A percentile compares a stretch with the other conserved stretches of the same genome.
phyloP scores from a whole-genome alignment of 108 stramenopile genomes.

The Cyclotella sp. region DNA sequence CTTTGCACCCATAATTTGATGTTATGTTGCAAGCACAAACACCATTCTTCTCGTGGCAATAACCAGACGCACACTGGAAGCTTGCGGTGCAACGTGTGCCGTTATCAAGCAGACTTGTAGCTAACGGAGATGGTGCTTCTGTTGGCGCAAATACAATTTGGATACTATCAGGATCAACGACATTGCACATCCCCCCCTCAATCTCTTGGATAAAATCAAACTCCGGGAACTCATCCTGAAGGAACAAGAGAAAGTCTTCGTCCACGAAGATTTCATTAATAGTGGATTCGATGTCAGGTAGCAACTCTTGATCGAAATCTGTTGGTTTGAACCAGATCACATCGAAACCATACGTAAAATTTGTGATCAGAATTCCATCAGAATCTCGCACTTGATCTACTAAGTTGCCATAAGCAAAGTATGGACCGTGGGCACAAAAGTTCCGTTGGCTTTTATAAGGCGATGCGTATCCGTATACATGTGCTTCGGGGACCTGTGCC shows the following conservation, averaged over 20 bases:
- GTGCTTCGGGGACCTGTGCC: constrained; percentile 6
- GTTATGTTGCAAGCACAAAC: constrained; percentile 11
- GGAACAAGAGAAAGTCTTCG: constrained; percentile 25
- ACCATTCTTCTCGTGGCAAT: constrained; percentile 16
- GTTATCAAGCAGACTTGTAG: constrained; percentile 14
- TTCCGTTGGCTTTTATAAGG: constrained; percentile 31
- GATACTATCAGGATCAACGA: constrained; percentile 28
- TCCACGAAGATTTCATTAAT: constrained; percentile 29
- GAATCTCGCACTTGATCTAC: constrained; percentile 26
- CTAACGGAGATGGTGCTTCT: neutral
- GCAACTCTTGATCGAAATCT: constrained; percentile 20
- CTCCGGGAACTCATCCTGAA: constrained; percentile 19
- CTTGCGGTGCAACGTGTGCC: neutral
- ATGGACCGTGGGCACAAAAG: constrained; percentile 35
- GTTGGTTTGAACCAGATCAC: constrained; percentile 41
- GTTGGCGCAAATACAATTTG: constrained; percentile 28
- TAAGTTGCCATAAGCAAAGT: constrained; percentile 33
- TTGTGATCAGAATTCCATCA: constrained; percentile 38
- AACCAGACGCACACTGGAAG: constrained; percentile 21
- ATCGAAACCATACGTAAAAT: constrained; percentile 50
- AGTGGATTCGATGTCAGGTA: constrained; percentile 19
- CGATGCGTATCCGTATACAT: constrained; percentile 28
- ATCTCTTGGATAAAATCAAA: constrained; percentile 26
- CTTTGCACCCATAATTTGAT: constrained; percentile 3
- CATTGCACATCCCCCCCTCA: constrained; percentile 18